Evolutionary conservation across 2,329 filamentous ascomycete genomes (phyloP), one percentile per base, ranked within the genome.

Genomic region (Pseudonectria foliicola): DNA sequence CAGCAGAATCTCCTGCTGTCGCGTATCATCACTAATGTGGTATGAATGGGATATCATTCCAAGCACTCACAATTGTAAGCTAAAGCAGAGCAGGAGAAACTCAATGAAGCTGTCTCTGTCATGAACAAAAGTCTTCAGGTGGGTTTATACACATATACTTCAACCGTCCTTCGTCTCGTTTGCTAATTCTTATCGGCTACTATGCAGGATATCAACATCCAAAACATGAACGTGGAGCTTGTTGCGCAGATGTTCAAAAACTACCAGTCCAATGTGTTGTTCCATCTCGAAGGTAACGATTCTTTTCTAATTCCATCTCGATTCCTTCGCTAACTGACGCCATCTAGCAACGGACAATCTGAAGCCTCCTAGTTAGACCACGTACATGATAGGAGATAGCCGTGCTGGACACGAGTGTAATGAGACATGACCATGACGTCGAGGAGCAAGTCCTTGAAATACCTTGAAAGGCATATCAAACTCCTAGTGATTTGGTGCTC

Each of bases 201-300:
- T 10, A 7, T 2, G 3, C 50, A 95, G 85, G 90, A 96, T 49
- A 95, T 96, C 71, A 96, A 96, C 56, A 82, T 95, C 37, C 85
- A 95, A 54, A 98, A 96, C 61, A 95, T 96, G 88, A 94, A 98
- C 56, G 87, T 95, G 25, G 92, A 96, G 65, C 74, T 96, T 3
- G 92, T 96, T 5, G 89, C 90, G 1, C 90, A 96, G 58, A 98
- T 98, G 92, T 98, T 96, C 71, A 95, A 96, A 68, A 98, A 96
- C 64, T 98, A 98, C 60, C 89, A 95, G 61, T 95, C 88, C 10
- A 98, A 96, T 52, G 90, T 96, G 11, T 68, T 96, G 6, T 96
- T 98, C 60, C 92, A 98, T 53, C 73, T 98, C 6, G 92, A 96
- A 79, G 92, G 92, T 93, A 69, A 47, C 13, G 14, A 5, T 15